Conservation (phyloP, 2,329 filamentous ascomycete genomes). For the Helminthosporium solani region DNA sequence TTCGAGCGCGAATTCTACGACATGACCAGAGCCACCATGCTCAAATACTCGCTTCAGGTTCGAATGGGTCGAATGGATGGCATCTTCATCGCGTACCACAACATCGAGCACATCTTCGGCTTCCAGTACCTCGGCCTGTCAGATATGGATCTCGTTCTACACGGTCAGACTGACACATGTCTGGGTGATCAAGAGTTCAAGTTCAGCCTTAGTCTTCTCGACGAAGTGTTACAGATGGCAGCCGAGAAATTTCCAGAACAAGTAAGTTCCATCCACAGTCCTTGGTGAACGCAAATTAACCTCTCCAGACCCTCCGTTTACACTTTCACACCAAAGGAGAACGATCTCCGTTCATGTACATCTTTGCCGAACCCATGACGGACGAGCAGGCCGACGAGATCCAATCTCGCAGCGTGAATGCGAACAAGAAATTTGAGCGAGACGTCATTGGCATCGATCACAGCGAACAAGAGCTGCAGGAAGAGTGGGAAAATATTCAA, state of each 20-base stretch:
- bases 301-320: constrained; percentile 65
- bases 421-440: constrained; percentile 68
- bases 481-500: constrained; percentile 35
- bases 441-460: constrained; percentile 52
- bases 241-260: constrained; percentile 72
- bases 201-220: constrained; percentile 74
- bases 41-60: constrained; percentile 96
- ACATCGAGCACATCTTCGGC: constrained; percentile 90
- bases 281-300: constrained; percentile 9
- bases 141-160: constrained; percentile 90
- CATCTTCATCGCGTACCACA: constrained; percentile 96
- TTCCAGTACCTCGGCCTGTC: constrained; percentile 88
- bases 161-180: constrained; percentile 66
- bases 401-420: constrained; percentile 66
- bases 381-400: constrained; percentile 70
- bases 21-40: constrained; percentile 90
- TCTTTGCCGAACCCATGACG: constrained; percentile 83
- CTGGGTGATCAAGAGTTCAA: constrained; percentile 86
- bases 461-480: constrained; percentile 30
- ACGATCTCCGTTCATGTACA: constrained; percentile 71
- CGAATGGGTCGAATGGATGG: constrained; percentile 98
- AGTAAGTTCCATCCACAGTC: constrained; percentile 28
- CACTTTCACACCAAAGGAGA: constrained; percentile 74
- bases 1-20: constrained; percentile 96
- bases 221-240: constrained; percentile 74